Evolutionary conservation across 2,329 filamentous ascomycete genomes (phyloP), one percentile per base, ranked within the genome.

Genomic region (Fusarium sterilihyphosum): DNA sequence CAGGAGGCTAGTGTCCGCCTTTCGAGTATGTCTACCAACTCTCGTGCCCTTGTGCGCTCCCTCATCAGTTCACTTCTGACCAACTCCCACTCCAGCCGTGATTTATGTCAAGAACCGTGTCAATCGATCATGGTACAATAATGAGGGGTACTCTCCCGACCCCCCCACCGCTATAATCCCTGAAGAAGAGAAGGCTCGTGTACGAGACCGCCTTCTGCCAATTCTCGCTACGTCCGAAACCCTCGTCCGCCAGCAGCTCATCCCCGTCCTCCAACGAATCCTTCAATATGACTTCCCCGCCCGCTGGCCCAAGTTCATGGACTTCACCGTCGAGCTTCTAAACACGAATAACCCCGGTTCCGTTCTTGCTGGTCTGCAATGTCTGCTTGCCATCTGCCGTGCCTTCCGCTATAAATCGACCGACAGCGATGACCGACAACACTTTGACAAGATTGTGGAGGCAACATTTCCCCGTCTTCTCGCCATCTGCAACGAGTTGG

Each of bases 61-160:
- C 80, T 76, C 52, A 43, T 49, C 52, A 53, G 40, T 61, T 47
- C 57, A 67, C 53, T 41, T 44, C 70, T 65, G 54, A 76, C 76
- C 65, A 76, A 71, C 13, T 47, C 26, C 13, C 52, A 60, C 65
- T 54, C 61, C 83, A 98, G 96, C 95, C 80, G 95, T 96, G 81
- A 94, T 99, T 78, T 99, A 98, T 85, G 91, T 98, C 83, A 99
- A 99, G 87, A 98, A 99, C 86, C 93, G 95, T 82, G 93, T 98
- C 83, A 96, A 93, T 83, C 93, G 95, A 81, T 95, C 94, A 79
- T 99, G 96, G 96, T 89, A 92, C 64, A 91, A 90, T 73, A 88
- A 89, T 80, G 94, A 97, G 75, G 93, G 96, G 75, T 91, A 89
- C 81, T 89, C 92, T 73, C 89, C 90, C 79, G 91, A 93, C 78